Percentiles rank a stretch among this genome's conserved stretches.
Conservation (phyloP, 176 grass and related monocot genomes). For the Melocanna baccifera region DNA sequence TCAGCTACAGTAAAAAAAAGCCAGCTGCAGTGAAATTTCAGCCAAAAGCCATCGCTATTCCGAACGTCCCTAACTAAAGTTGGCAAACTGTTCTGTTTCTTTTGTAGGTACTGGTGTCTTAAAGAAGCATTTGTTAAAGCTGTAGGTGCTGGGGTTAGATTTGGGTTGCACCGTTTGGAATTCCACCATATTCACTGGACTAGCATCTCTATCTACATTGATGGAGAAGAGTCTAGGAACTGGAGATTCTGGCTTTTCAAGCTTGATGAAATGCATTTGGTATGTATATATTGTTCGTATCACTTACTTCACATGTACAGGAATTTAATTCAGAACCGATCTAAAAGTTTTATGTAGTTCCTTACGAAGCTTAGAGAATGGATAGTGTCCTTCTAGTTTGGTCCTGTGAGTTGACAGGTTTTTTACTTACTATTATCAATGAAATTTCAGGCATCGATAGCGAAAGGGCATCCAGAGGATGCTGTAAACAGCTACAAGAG, state of each 20-base stretch:
- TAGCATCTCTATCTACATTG: slow-evolving; percentile 53
- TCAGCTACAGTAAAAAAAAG: too few species aligned
- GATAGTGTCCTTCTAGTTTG: background rate
- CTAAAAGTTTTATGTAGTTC: background rate
- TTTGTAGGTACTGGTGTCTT: slow-evolving; percentile 78
- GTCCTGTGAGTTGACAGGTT: background rate
- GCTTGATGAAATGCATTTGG: slow-evolving; percentile 45
- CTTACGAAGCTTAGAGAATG: background rate
- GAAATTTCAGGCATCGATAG: slow-evolving; percentile 59
- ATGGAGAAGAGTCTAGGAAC: slow-evolving; percentile 49
- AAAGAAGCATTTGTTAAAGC: slow-evolving; percentile 92
- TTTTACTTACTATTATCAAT: slow-evolving; percentile 5
- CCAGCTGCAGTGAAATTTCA: too few species aligned
- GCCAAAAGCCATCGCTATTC: too few species aligned
- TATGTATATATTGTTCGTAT: background rate
- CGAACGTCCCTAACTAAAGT: too few species aligned
- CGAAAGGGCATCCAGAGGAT: slow-evolving; percentile 59
- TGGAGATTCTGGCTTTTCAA: slow-evolving; percentile 54
- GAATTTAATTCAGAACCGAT: background rate
- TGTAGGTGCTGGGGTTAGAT: slow-evolving; percentile 61
- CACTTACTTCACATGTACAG: background rate
- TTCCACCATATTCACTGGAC: slow-evolving; percentile 63
- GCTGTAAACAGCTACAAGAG: slow-evolving; percentile 38
- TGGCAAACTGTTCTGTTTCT: background rate
- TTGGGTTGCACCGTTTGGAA: slow-evolving; percentile 72